These are phyloP conservation scores for Beauveria medogensis DNA, from an alignment of 2,329 filamentous ascomycete species.

Conservation along the genomic window DNA sequence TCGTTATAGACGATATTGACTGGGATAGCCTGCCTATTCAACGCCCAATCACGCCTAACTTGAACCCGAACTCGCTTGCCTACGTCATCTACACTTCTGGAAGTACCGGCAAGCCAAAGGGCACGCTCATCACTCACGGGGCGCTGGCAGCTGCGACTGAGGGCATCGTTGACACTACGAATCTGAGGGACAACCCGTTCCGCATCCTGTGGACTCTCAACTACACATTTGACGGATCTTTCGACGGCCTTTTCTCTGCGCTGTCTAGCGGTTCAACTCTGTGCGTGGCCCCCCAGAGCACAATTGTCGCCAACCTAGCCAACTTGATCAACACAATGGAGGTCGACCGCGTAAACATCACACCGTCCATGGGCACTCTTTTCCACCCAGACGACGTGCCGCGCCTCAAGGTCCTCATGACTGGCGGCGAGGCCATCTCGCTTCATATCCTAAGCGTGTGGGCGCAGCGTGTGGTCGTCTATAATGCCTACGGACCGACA, in stretches of 20 bases:
- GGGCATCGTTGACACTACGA: neutral
- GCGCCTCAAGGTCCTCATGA: neutral
- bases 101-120: neutral
- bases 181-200: neutral
- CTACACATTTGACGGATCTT: constrained; percentile 14
- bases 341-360: neutral
- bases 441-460: neutral
- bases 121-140: neutral
- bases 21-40: neutral
- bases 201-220: constrained; percentile 16
- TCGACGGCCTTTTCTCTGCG: constrained; percentile 11
- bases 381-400: neutral
- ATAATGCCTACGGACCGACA: neutral
- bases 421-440: neutral
- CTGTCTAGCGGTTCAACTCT: constrained; percentile 13
- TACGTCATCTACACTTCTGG: neutral
- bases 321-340: constrained; percentile 9
- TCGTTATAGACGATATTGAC: neutral
- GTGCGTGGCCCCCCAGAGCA: constrained; percentile 14
- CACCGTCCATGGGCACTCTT: neutral
- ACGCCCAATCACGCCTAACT: neutral
- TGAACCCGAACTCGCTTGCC: neutral
- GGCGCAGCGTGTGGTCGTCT: neutral
- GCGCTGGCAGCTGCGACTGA: neutral
- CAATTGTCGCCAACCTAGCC: constrained; percentile 9